These are phyloP conservation scores for Pistacia vera DNA, from an alignment of 345 rosid genomes.

Conservation along the genomic window DNA sequence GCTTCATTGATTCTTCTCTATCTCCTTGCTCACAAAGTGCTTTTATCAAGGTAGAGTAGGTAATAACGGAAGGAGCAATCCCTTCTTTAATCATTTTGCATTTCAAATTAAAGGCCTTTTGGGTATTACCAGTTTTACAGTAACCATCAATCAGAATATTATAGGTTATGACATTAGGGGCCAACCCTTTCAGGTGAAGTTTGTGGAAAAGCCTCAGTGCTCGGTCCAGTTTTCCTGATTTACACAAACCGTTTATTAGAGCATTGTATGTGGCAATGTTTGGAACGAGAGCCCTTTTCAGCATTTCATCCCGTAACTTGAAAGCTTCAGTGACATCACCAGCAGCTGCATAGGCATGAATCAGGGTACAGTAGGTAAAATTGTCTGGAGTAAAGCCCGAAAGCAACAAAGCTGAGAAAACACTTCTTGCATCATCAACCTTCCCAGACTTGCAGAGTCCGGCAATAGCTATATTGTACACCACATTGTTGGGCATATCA, in stretches of 20 bases:
- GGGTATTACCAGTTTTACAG: slow-evolving; percentile 44
- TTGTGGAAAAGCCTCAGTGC: slow-evolving; percentile 62
- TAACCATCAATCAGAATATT: slow-evolving; percentile 54
- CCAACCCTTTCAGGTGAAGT: slow-evolving; percentile 54
- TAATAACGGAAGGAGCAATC: slow-evolving; percentile 36
- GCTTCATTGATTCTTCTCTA: slow-evolving; percentile 24
- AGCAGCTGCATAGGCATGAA: slow-evolving; percentile 59
- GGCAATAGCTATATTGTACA: slow-evolving; percentile 67
- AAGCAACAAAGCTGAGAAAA: slow-evolving; percentile 48
- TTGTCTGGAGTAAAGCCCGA: slow-evolving; percentile 59
- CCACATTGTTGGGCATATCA: slow-evolving; percentile 54
- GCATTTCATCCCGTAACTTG: slow-evolving; percentile 68
- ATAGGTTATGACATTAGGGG: slow-evolving; percentile 58
- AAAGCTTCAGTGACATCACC: slow-evolving; percentile 71
- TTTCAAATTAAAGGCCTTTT: slow-evolving; percentile 52
- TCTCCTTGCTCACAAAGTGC: slow-evolving; percentile 42
- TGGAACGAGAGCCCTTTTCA: slow-evolving; percentile 51
- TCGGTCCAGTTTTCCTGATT: slow-evolving; percentile 52
- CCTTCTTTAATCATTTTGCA: slow-evolving; percentile 54
- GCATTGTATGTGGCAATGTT: slow-evolving; percentile 67
- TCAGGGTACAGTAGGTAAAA: slow-evolving; percentile 61
- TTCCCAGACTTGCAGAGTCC: slow-evolving; percentile 74
- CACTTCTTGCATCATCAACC: slow-evolving; percentile 54
- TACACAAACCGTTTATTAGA: slow-evolving; percentile 68
- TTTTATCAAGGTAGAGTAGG: slow-evolving; percentile 38